Percentiles rank a stretch among this genome's conserved stretches.
phyloP scores from a whole-genome alignment of 179 eudicot genomes.

The Amaranthus tricolor region DNA sequence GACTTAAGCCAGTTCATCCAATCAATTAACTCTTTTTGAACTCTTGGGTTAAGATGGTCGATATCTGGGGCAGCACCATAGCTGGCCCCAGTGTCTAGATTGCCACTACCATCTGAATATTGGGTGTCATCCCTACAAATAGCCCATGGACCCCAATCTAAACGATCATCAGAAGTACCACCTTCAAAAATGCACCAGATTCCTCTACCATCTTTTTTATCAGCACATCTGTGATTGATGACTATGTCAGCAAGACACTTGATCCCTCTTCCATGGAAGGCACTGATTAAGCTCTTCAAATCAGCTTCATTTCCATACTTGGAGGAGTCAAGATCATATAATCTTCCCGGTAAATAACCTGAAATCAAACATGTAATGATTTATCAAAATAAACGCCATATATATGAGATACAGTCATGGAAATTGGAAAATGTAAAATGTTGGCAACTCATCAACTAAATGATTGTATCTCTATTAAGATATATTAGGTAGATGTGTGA shows the following conservation, averaged over 20 bases:
- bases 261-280: conserved; percentile 49
- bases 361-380: neutral
- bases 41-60: conserved; percentile 32
- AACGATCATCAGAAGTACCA: conserved; percentile 21
- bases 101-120: conserved; percentile 25
- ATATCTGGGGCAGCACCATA: conserved; percentile 27
- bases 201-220: conserved; percentile 35
- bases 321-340: conserved; percentile 69
- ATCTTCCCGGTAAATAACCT: conserved; percentile 74
- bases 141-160: conserved; percentile 32
- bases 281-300: conserved; percentile 41
- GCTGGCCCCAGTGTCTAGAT: conserved; percentile 22
- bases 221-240: conserved; percentile 58
- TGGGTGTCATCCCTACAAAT: conserved; percentile 25
- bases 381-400: too few relatives aligned
- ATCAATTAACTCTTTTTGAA: conserved; percentile 56
- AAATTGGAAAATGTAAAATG: too few relatives aligned
- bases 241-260: conserved; percentile 68
- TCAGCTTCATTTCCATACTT: conserved; percentile 44
- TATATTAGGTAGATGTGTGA: too few relatives aligned
- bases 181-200: conserved; percentile 43
- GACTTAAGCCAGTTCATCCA: conserved; percentile 70
- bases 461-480: too few relatives aligned
- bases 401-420: too few relatives aligned
- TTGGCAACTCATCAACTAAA: too few relatives aligned